Evolutionary conservation across 2,329 filamentous ascomycete genomes (phyloP).

Genomic region (Xylogone sp.): DNA sequence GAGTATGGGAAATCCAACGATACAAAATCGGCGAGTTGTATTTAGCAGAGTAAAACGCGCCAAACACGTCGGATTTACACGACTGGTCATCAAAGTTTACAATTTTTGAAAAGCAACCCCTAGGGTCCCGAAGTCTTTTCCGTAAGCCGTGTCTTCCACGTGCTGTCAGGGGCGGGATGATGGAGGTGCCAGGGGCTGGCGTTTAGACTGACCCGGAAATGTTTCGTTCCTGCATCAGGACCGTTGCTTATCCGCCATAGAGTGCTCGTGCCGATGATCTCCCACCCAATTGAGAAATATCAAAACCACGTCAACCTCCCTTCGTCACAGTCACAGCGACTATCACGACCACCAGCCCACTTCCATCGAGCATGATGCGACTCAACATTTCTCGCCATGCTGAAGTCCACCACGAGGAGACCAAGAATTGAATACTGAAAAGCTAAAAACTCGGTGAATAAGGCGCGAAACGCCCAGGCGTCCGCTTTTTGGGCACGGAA

Average conservation of each 20-base stretch:
- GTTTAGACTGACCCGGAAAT: not conserved
- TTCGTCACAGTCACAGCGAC: not conserved
- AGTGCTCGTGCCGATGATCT: not conserved
- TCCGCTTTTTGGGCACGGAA: not conserved
- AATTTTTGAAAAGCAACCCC: not conserved
- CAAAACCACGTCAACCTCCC: not conserved
- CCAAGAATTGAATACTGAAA: not conserved
- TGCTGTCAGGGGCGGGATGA: not conserved
- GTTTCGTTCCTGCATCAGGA: not conserved
- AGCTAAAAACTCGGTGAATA: not conserved
- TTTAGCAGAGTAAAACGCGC: too few species aligned
- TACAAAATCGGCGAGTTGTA: too few species aligned
- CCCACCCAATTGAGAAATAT: not conserved
- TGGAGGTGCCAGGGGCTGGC: not conserved
- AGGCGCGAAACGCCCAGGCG: not conserved
- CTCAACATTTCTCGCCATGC: not conserved
- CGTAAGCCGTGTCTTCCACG: not conserved
- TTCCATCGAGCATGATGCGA: not conserved
- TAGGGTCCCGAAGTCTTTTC: not conserved
- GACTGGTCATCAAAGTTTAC: not conserved
- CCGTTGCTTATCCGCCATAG: not conserved
- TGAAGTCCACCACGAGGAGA: not conserved
- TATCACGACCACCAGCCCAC: not conserved
- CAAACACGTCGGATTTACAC: not conserved
- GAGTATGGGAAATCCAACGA: too few species aligned